Evolutionary conservation across 148 eudicot genomes (phyloP).

Genomic region (Rhododendron mucronatum): DNA sequence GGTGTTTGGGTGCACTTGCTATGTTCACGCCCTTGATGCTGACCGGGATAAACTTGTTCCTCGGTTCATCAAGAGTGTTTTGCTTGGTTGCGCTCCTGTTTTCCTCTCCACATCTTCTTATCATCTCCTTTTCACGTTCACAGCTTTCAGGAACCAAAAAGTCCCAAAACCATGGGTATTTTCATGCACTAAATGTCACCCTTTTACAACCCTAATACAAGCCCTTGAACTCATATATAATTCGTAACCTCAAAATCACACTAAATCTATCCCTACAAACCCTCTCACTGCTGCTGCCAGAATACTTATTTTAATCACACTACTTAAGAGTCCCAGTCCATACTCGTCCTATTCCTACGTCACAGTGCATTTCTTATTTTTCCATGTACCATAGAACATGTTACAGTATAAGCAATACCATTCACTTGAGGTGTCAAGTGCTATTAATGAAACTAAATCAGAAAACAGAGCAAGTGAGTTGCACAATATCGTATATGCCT

Average conservation of each 20-base stretch:
- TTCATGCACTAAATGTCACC: not conserved
- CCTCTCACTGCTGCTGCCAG: not conserved
- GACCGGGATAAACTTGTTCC: not conserved
- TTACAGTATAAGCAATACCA: not conserved
- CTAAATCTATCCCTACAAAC: not conserved
- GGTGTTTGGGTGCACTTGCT: not conserved
- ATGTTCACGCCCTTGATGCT: not conserved
- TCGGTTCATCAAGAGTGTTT: not conserved
- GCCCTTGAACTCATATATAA: not conserved
- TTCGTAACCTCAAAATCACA: not conserved
- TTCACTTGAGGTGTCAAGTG: not conserved
- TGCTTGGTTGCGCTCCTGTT: not conserved
- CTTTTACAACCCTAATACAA: not conserved
- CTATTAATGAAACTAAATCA: not conserved
- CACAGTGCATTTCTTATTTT: not conserved
- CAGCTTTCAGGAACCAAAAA: not conserved
- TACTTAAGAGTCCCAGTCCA: not conserved
- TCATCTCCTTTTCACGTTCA: not conserved
- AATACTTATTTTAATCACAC: not conserved
- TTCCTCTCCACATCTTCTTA: not conserved
- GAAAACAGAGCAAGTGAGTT: not conserved
- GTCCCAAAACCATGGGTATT: not conserved
- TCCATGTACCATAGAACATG: not conserved
- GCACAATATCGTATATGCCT: not conserved
- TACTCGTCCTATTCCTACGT: not conserved